Percentiles rank a stretch among this genome's conserved stretches.
Conservation (phyloP, 352 stramenopile genomes). For the Globisporangium splendens region DNA sequence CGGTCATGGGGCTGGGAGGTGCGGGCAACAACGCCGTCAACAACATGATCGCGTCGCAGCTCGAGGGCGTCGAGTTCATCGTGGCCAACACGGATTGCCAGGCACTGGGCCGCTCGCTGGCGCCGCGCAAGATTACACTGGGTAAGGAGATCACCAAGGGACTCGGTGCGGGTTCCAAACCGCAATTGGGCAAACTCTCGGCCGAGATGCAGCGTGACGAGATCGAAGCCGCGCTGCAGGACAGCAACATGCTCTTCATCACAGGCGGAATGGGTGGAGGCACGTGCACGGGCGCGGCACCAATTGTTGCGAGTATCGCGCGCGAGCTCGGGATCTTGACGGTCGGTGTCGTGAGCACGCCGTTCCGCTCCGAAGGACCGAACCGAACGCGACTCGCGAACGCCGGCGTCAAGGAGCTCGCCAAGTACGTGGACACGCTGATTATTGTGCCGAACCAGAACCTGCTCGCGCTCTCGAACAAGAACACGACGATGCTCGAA, state of each 20-base stretch:
- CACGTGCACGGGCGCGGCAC: constrained; percentile 90
- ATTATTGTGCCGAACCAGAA: constrained; percentile 98
- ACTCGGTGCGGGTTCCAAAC: constrained; percentile 78
- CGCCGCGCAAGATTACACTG: constrained; percentile 78
- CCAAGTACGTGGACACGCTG: constrained; percentile 93
- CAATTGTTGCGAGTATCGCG: constrained; percentile 91
- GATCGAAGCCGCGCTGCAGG: constrained; percentile 86
- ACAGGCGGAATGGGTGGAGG: constrained; percentile 94
- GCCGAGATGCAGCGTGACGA: constrained; percentile 88
- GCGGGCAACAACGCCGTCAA: constrained; percentile 87
- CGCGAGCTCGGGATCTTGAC: constrained; percentile 93
- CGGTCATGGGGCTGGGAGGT: constrained; percentile 79
- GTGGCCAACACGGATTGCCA: constrained; percentile 96
- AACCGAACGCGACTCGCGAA: constrained; percentile 93
- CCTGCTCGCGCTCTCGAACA: constrained; percentile 89
- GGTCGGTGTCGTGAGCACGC: constrained; percentile 95
- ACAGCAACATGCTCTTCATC: constrained; percentile 96
- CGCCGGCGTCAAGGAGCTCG: constrained; percentile 89
- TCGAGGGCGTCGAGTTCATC: constrained; percentile 94
- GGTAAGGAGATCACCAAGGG: constrained; percentile 85
- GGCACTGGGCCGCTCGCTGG: constrained; percentile 71
- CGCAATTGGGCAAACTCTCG: constrained; percentile 70
- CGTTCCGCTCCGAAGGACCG: constrained; percentile 94
- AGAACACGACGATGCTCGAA: constrained; percentile 91
- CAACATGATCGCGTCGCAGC: constrained; percentile 88